phyloP scores from a whole-genome alignment of 2,329 filamentous ascomycete species.

The Apiospora kogelbergensis region DNA sequence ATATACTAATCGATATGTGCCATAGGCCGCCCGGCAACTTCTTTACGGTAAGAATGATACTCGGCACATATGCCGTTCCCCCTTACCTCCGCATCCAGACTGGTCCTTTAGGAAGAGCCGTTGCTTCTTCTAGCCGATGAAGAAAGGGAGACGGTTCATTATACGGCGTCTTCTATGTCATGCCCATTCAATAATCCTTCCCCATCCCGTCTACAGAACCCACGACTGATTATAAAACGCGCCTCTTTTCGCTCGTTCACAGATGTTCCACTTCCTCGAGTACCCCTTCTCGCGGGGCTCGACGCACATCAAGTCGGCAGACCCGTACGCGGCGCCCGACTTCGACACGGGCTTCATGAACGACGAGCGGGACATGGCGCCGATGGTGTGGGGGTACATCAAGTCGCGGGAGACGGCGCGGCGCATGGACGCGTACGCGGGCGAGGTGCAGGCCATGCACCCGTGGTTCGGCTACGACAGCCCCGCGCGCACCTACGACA shows the following conservation, averaged over 20 bases:
- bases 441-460: constrained; percentile 68
- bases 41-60: constrained; percentile 38
- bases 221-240: background rate
- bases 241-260: constrained; percentile 31
- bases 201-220: background rate
- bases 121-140: background rate
- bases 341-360: constrained; percentile 86
- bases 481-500: constrained; percentile 66
- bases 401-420: constrained; percentile 79
- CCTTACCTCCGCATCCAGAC: background rate
- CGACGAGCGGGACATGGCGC: constrained; percentile 80
- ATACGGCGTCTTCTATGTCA: background rate
- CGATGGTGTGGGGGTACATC: constrained; percentile 83
- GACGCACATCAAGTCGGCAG: constrained; percentile 69
- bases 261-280: constrained; percentile 78
- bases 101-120: background rate
- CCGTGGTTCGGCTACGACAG: constrained; percentile 73
- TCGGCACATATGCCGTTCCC: background rate
- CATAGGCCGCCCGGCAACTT: background rate
- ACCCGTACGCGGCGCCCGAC: constrained; percentile 73
- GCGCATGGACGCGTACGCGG: constrained; percentile 75
- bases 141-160: background rate
- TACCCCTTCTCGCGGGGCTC: constrained; percentile 74
- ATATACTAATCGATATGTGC: background rate
- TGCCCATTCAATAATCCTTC: no score